Evolutionary conservation across 192 early-diverging fungal species (phyloP).

Genomic region (Geranomyces variabilis): DNA sequence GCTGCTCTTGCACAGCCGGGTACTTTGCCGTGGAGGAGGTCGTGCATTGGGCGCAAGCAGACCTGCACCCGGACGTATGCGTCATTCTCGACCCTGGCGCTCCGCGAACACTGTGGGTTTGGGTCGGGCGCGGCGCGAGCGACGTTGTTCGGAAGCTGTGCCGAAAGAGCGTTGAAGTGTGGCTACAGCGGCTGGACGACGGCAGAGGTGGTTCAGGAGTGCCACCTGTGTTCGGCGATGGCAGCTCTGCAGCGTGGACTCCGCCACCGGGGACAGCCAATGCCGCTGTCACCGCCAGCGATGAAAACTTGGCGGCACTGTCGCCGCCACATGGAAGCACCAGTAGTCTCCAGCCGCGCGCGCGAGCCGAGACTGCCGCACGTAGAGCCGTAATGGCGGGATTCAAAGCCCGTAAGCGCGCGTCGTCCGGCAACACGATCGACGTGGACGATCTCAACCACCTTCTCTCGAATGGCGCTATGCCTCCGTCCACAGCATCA

Average conservation of each 20-base stretch:
- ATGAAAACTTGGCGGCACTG: neutral
- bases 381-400: slow-evolving; percentile 13
- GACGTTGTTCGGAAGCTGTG: slow-evolving; percentile 58
- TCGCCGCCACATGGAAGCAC: neutral
- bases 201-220: slow-evolving; percentile 25
- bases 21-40: slow-evolving; percentile 52
- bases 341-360: neutral
- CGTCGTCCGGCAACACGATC: neutral
- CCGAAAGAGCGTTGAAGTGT: slow-evolving; percentile 56
- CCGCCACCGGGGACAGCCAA: neutral
- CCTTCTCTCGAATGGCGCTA: neutral
- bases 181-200: slow-evolving; percentile 51
- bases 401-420: slow-evolving; percentile 10
- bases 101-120: slow-evolving; percentile 45
- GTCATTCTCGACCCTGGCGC: slow-evolving; percentile 58
- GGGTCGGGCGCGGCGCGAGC: slow-evolving; percentile 47
- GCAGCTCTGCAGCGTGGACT: neutral
- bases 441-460: neutral
- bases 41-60: slow-evolving; percentile 42
- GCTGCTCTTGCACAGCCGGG: slow-evolving; percentile 48
- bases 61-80: slow-evolving; percentile 45
- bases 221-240: slow-evolving; percentile 13
- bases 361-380: slow-evolving; percentile 17
- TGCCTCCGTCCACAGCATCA: too few species aligned
- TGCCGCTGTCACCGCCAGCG: neutral